A percentile compares a stretch with the other conserved stretches of the same genome.
These are phyloP conservation scores for Endocalyx cinctus DNA, from an alignment of 2,329 filamentous ascomycete genomes.

Conservation along the genomic window DNA sequence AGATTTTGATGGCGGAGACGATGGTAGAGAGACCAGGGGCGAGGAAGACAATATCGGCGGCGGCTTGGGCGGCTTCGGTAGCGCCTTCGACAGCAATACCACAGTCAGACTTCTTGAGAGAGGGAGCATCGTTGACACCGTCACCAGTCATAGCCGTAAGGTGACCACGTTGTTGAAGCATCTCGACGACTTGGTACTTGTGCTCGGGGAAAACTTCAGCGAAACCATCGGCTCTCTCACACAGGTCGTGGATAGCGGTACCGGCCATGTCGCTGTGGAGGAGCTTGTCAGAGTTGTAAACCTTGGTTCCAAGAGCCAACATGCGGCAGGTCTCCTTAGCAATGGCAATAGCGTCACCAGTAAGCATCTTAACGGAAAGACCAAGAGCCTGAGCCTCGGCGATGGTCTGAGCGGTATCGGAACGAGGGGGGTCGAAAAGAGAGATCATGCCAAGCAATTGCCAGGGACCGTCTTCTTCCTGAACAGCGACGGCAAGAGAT, in stretches of 20 bases:
- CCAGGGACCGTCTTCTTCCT: conserved; percentile 68
- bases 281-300: conserved; percentile 70
- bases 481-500: conserved; percentile 68
- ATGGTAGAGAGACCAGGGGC: conserved; percentile 64
- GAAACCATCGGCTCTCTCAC: conserved; percentile 69
- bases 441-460: conserved; percentile 69
- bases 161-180: conserved; percentile 68
- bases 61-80: conserved; percentile 62
- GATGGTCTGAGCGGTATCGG: conserved; percentile 69
- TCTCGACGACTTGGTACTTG: conserved; percentile 73
- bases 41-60: conserved; percentile 65
- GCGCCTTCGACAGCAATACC: conserved; percentile 66
- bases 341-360: conserved; percentile 70
- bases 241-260: conserved; percentile 65
- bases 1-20: conserved; percentile 63
- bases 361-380: conserved; percentile 72
- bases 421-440: conserved; percentile 71
- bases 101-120: conserved; percentile 65
- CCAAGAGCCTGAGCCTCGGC: conserved; percentile 68
- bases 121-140: conserved; percentile 65
- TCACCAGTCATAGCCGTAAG: conserved; percentile 72
- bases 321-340: conserved; percentile 75
- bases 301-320: conserved; percentile 68
- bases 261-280: conserved; percentile 67
- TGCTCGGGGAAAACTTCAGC: conserved; percentile 71